Evolutionary conservation across 2,329 filamentous ascomycete genomes (phyloP), one percentile per base, ranked within the genome.

Genomic region (Ustilaginoidea virens): DNA sequence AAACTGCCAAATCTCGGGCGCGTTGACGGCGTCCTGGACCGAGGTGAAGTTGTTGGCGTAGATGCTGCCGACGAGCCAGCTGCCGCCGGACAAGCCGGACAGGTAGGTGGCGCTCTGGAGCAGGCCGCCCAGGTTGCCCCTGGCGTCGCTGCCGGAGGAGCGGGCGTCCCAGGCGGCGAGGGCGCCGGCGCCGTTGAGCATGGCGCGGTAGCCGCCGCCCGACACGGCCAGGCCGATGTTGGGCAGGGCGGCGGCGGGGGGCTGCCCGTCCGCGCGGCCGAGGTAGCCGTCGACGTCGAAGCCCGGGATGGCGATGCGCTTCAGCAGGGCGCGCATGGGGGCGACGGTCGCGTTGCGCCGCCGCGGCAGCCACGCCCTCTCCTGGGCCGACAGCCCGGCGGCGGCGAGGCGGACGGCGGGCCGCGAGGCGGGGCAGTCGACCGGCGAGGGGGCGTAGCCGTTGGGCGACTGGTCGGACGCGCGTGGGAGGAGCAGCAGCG

Each of bases 181-280:
- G 24, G 76, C 77, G 35, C 85, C 85, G 11, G 76, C 85, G 21
- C 81, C 83, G 45, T 80, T 87, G 58, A 86, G 61, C 57, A 92
- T 62, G n/a, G 85, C 83, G 32, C 85, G 66, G 49, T 90, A 92
- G 20, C 85, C 85, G 47, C 85, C 85, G 9, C 83, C 83, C 0
- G 81, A 90, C 25, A 80, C 60, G 8, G 83, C 80, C 36, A 92
- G 69, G 11, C 64, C 82, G 36, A 92, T 74, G 39, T 62, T 65
- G 29, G 63, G 63, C 35, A 64, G 49, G 16, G 56, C 51, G 0
- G 41, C 47, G 16, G 56, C 51, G 0, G 41, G 46, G 5, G 40
- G 28, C 26, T 52, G 33, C 6, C 18, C 43, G 30, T 50, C 43
- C 16, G 37, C 52, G 33, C 51, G 34, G 13, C 39, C 29, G 41